These are phyloP conservation scores for Talaromyces pinophilus DNA, from an alignment of 2,329 filamentous ascomycete species.

Conservation along the genomic window DNA sequence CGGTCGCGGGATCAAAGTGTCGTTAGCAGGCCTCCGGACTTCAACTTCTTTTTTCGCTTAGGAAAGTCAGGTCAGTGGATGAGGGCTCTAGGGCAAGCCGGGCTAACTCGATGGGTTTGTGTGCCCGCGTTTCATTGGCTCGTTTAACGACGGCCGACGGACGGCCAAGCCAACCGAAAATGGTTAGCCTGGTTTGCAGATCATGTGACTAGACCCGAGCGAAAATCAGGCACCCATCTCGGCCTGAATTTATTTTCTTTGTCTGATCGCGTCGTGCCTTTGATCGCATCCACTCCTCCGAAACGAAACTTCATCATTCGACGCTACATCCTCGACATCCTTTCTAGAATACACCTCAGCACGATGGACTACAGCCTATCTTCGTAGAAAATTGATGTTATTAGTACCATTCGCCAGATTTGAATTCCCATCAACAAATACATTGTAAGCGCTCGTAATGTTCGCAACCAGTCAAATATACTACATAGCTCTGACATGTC, in stretches of 20 bases:
- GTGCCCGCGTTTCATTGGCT: constrained; percentile 43
- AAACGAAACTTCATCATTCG: background rate
- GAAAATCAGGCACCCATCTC: background rate
- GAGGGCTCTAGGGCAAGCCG: constrained; percentile 41
- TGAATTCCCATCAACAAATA: background rate
- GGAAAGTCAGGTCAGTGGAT: constrained; percentile 29
- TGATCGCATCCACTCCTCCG: background rate
- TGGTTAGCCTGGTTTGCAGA: background rate
- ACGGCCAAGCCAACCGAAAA: background rate
- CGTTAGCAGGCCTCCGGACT: constrained; percentile 27
- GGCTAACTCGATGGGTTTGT: constrained; percentile 35
- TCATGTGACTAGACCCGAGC: background rate
- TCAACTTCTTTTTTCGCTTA: constrained; percentile 44
- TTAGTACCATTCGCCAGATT: background rate
- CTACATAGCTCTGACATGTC: background rate
- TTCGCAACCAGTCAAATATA: background rate
- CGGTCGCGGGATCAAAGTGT: constrained; percentile 40
- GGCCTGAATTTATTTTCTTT: background rate
- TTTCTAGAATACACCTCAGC: background rate
- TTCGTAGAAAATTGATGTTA: background rate
- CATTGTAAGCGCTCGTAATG: background rate
- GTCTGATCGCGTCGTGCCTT: background rate
- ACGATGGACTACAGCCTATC: background rate
- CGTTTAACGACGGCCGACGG: constrained; percentile 35
- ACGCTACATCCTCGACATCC: background rate